Evolutionary conservation across 345 rosid genomes (phyloP), one percentile per base, ranked within the genome.

Genomic region (Chamaenerion angustifolium): DNA sequence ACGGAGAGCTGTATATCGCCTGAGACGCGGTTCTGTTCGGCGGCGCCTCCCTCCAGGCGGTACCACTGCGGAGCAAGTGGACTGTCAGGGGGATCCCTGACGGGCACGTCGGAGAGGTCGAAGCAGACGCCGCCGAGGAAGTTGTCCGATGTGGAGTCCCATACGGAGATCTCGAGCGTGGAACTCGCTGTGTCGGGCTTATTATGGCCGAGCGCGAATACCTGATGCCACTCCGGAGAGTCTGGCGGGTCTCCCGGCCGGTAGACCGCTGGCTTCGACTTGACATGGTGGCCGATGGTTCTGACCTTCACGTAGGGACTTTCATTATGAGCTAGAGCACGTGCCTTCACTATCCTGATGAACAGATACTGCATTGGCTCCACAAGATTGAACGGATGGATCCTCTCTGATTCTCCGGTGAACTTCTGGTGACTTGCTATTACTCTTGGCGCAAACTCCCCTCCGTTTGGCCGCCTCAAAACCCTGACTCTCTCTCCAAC

Each of bases 51-150:
- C 56, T 92, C 98, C 4, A 92, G 81, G 4, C 81, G 69, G 59
- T 82, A 84, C 98, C 98, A 92, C 51, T 74, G 95, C 19, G 96
- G 96, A 5, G 96, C 98, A 12, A 87, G 59, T 1, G 98, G 78
- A 57, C 95, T 78, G 64, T 92, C 98, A 13, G 96, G 96, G 6
- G 85, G 85, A 45, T 87, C 96, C 40, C 95, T 71, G 43, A 87
- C 82, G 0, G 79, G 93, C 25, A 87, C 93, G 23, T 92, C 83
- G 0, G 96, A 92, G 49, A 87, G 83, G 62, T 87, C 95, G 43
- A 87, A 78, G 59, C 90, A 75, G 5, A 87, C 82, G 6, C 98
- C 98, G 0, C 98, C 98, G 17, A 92, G 82, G 54, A 81, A 92
- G 41, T 64, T 66, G 67, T 92, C 89, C 17, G 82, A 60, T 16